A percentile compares a stretch with the other conserved stretches of the same genome.
Conservation (phyloP, 202 grass and related monocot genomes). For the Cymbopogon flexuosus region DNA sequence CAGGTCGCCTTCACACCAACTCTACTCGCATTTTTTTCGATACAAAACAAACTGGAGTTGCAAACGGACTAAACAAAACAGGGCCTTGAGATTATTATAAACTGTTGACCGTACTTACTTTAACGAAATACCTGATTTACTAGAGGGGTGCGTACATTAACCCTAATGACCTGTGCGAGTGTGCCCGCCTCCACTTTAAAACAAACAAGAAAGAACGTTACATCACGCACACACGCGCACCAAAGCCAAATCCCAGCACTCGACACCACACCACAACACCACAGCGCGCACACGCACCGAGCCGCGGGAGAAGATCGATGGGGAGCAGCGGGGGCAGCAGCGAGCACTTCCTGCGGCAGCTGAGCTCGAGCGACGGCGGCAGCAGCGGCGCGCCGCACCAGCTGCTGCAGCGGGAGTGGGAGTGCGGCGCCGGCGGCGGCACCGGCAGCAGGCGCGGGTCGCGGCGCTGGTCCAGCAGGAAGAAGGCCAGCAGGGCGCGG, state of each 20-base stretch:
- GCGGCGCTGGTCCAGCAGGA: conserved; percentile 56
- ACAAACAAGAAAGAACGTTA: conserved; percentile 19
- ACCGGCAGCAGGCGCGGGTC: conserved; percentile 42
- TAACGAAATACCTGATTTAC: not conserved
- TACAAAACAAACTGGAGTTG: not conserved
- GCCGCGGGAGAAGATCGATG: conserved; percentile 25
- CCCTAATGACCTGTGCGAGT: not conserved
- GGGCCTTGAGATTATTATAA: not conserved
- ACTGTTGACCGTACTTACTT: not conserved
- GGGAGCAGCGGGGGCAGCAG: conserved; percentile 54
- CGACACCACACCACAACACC: not conserved
- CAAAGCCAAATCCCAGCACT: conserved; percentile 25
- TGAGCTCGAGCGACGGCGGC: conserved; percentile 49
- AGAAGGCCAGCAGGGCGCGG: conserved; percentile 31
- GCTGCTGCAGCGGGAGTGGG: conserved; percentile 36
- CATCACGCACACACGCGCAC: conserved; percentile 39
- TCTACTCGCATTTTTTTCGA: no score
- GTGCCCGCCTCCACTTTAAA: conserved; percentile 15
- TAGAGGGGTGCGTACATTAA: no score
- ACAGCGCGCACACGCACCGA: not conserved
- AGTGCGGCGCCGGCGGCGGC: conserved; percentile 1
- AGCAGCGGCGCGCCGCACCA: not conserved
- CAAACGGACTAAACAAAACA: not conserved
- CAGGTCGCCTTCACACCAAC: no score
- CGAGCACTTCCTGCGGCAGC: conserved; percentile 61